Conservation (phyloP, 163 green algal genomes). For the Prototheca stagnorum region DNA sequence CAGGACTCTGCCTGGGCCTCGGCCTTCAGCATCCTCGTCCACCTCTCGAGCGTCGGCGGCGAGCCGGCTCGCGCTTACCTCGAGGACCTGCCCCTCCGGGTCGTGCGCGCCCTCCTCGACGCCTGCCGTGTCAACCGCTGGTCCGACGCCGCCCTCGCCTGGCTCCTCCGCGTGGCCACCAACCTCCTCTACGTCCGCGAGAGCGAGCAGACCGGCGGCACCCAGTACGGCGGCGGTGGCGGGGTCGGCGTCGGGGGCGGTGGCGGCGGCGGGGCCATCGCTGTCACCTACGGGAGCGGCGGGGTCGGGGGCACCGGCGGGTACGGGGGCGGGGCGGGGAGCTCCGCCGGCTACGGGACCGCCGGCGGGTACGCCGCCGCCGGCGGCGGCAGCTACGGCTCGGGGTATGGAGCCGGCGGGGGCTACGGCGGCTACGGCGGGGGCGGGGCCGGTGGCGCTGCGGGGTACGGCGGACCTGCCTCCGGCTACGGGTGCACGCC, state of each 20-base stretch:
- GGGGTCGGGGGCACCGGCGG: not conserved
- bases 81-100: conserved; percentile 22
- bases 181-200: conserved; percentile 5
- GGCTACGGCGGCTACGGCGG: too few species aligned
- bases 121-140: conserved; percentile 20
- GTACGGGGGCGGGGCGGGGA: too few species aligned
- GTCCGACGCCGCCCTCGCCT: conserved; percentile 12
- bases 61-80: conserved; percentile 25
- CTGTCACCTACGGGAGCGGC: not conserved
- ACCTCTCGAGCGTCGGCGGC: conserved; percentile 32
- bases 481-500: too few species aligned
- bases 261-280: not conserved
- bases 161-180: conserved; percentile 3
- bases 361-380: too few species aligned
- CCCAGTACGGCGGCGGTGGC: not conserved
- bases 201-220: not conserved
- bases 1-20: conserved; percentile 36
- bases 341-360: too few species aligned
- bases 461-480: too few species aligned
- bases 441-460: too few species aligned
- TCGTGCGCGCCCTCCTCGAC: conserved; percentile 33
- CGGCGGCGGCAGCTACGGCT: too few species aligned
- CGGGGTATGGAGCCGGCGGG: too few species aligned
- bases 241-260: too few species aligned
- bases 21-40: conserved; percentile 39